Percentiles rank a stretch among this genome's conserved stretches.
Conservation (phyloP, 768 basidiomycete genomes). For the Mycena olivaceomarginata region DNA sequence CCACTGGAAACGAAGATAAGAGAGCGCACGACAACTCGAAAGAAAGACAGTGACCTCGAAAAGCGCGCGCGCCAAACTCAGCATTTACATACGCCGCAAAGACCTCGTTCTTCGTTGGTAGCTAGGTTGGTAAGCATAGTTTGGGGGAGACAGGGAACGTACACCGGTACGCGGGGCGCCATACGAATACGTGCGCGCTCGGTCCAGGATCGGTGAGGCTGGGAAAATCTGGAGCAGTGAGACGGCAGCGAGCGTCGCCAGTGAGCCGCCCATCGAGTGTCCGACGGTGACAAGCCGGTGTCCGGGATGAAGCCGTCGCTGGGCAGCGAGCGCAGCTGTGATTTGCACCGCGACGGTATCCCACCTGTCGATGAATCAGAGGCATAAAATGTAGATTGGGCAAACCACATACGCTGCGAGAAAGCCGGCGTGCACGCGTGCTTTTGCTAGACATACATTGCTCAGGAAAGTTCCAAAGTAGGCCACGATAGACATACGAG, state of each 20-base stretch:
- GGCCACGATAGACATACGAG: slow-evolving; percentile 51
- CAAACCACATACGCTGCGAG: slow-evolving; percentile 62
- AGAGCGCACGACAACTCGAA: background rate
- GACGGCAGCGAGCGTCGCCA: slow-evolving; percentile 69
- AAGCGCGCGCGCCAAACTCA: slow-evolving; percentile 61
- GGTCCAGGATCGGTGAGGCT: slow-evolving; percentile 51
- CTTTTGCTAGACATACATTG: slow-evolving; percentile 54
- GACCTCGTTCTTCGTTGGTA: slow-evolving; percentile 60
- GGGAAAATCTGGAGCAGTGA: slow-evolving; percentile 65
- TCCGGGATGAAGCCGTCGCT: slow-evolving; percentile 58
- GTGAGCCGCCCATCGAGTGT: slow-evolving; percentile 73
- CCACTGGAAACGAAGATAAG: slow-evolving; percentile 55
- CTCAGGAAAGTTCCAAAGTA: background rate
- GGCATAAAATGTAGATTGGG: background rate
- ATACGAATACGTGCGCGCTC: slow-evolving; percentile 67
- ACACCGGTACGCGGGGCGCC: slow-evolving; percentile 71
- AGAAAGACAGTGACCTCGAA: slow-evolving; percentile 59
- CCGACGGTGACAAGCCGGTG: slow-evolving; percentile 68
- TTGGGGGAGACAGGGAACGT: slow-evolving; percentile 35
- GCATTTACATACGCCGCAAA: slow-evolving; percentile 68
- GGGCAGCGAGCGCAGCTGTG: slow-evolving; percentile 56
- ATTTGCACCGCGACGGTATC: slow-evolving; percentile 66
- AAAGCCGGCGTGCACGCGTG: slow-evolving; percentile 70
- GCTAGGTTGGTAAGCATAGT: background rate
- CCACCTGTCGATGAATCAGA: slow-evolving; percentile 61